Evolutionary conservation across 345 rosid species (phyloP), one percentile per base, ranked within the genome.

Genomic region (Garcia nutans): DNA sequence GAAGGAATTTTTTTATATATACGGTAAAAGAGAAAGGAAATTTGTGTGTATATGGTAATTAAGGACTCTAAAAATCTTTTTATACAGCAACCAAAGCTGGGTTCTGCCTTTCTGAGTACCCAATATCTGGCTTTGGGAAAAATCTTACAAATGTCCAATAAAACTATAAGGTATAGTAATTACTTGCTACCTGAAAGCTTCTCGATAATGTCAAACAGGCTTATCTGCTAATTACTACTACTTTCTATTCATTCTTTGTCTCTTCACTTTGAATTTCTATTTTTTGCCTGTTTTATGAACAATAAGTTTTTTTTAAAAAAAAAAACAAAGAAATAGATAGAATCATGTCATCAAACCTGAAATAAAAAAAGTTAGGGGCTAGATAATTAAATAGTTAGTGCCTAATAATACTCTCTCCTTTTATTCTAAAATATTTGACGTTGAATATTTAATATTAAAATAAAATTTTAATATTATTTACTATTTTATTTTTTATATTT

Each of bases 31-130:
- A 28, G 31, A 28, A 28, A 28, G 31, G 31, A 28, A 28, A 28
- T 28, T 28, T 28, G 31, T 28, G 31, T 28, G 2, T 28, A 28
- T 28, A 28, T 28, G 23, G 10, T 78, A 72, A 74, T 72, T 75
- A 80, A 70, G 73, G 66, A 50, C n/a, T 31, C 44, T 69, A 24
- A 42, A 65, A 26, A n/a, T 26, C 63, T 64, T 81, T 70, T 37
- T 66, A 52, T 20, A 37, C 41, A 54, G 76, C 22, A 82, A 72
- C 13, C 62, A 67, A 28, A 75, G 50, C 26, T 68, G 75, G 62
- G 17, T 63, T 69, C 58, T 72, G 57, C 61, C 75, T 42, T 19
- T 55, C 66, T 52, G 66, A 67, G 67, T 5, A 65, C 49, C 31
- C 49, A 16, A 33, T 19, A 76, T 73, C 47, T 73, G 78, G 42